Base-by-base conservation (phyloP, 306 rosid genomes). In the Pyrus betulifolia region DNA sequence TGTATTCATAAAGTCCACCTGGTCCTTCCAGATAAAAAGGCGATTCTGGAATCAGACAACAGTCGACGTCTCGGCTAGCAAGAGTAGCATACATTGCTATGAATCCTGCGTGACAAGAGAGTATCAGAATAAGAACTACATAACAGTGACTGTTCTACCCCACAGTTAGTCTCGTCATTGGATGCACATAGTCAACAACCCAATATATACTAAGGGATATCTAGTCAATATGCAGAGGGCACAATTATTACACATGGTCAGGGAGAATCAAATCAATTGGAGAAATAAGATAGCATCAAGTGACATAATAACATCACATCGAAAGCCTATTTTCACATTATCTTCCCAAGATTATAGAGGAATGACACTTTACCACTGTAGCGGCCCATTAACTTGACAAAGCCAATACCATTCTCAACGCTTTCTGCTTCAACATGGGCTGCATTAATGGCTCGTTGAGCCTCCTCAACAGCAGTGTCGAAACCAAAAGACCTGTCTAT, bases 381-480 rank as follows among this genome's bases (percentile, higher is more conserved):
- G 81, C 93, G 93, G 18, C 92, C 89, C 96, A 91, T 91, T 84
- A 91, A 76, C 85, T 91, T 91, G 71, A 91, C 91, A 38, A 91
- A 71, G 2, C 96, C 96, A 55, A 89, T 83, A 54, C 91, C 82
- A 83, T 91, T 89, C 77, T 91, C 96, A 52, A 83, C 3, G 60
- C 96, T 91, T 79, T 85, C 91, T 13, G 96, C 78, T 80, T 91
- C 96, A 60, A 91, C 90, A 42, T 88, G 96, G 2, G 91, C 96
- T 49, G 91, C 89, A 74, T 83, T 88, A 17, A 88, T 88, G 15
- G 91, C 89, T 45, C 91, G 74, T 64, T 88, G 91, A 71, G 91
- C 91, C 80, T 88, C 91, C 81, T 85, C 89, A 40, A 88, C 91
- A 1, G 89, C 91, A 51, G 89, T 83, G 81, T 85, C 89, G 18